Conservation (phyloP, 257 asterid genomes). For the Solanum habrochaites region DNA sequence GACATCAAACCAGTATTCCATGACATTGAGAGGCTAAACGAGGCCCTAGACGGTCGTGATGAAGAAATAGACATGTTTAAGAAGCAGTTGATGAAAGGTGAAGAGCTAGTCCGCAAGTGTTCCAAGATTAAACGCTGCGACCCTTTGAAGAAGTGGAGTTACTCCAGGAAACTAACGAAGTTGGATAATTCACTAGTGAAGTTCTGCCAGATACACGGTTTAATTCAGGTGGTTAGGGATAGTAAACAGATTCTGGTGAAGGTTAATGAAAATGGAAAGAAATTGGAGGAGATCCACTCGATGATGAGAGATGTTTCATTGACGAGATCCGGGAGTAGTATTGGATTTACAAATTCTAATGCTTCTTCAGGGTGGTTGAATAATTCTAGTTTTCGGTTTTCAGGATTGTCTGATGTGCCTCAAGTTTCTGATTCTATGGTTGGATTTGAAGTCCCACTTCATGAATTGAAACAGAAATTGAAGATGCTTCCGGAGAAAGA, state of each 20-base stretch:
- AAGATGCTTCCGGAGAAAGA: constrained; percentile 6
- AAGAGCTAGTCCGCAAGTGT: constrained; percentile 13
- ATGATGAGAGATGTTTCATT: background rate
- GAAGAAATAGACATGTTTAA: constrained; percentile 7
- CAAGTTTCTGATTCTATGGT: constrained; percentile 8
- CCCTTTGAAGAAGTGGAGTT: constrained; percentile 1
- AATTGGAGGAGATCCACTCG: background rate
- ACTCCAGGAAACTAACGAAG: constrained; percentile 10
- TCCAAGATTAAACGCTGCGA: constrained; percentile 6
- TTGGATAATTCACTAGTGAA: constrained; percentile 2
- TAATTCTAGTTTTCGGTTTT: background rate
- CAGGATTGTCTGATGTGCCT: constrained; percentile 10
- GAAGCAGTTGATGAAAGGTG: background rate
- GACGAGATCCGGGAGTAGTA: background rate
- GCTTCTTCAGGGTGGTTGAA: background rate
- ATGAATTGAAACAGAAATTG: constrained; percentile 9
- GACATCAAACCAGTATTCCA: constrained; percentile 2
- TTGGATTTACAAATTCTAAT: background rate
- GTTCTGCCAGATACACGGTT: constrained; percentile 17
- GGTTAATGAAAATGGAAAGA: background rate
- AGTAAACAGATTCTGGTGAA: constrained; percentile 5
- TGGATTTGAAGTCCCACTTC: constrained; percentile 13
- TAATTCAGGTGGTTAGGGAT: constrained; percentile 16
- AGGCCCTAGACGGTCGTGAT: constrained; percentile 1
- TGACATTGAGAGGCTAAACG: constrained; percentile 17